Evolutionary conservation across 1,139 yeast genomes (phyloP), one percentile per base, ranked within the genome.

Genomic region (Geotrichum europaeum): DNA sequence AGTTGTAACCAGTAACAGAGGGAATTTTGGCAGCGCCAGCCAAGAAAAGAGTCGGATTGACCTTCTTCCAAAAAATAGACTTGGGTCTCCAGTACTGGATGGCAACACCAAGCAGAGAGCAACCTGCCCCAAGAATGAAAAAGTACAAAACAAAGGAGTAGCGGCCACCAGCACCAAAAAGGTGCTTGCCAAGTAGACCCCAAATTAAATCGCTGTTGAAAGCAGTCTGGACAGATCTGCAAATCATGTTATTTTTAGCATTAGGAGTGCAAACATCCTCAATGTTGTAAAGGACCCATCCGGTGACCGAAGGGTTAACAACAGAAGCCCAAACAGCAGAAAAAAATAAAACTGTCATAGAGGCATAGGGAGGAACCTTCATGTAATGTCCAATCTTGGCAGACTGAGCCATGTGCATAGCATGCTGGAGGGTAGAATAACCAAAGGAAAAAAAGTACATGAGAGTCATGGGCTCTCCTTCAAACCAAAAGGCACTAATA

Each of bases 131-230:
- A 18, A 76, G 67, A 47, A 76, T 60, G 68, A 78, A 76, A 61
- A 76, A 75, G 68, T 69, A 73, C 56, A 75, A 65, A 45, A 78
- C 67, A 15, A 73, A 70, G 63, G 74, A 72, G 52, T 70, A 55
- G 34, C 68, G 65, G 9, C 72, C 70, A 12, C 57, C 57, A 13
- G 63, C 56, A 28, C 68, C 70, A 63, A 79, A 80, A 65, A 75
- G 77, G 65, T 75, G 72, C 3, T 83, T 82, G 3, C 83, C 84
- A 66, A 81, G 77, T 18, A 79, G 79, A 67, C 84, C 84, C 85
- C 85, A 83, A 59, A 79, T 73, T 56, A 82, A 30, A n/a, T 81
- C 76, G 24, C 84, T 80, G 58, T 75, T 74, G 69, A 73, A 80
- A 67, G 73, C 78, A 2, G 76, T 76, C 36, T 68, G 69, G 22